Evolutionary conservation across 495 filamentous ascomycete species (phyloP), one percentile per base, ranked within the genome.

Genomic region (Aspergillus haitiensis): DNA sequence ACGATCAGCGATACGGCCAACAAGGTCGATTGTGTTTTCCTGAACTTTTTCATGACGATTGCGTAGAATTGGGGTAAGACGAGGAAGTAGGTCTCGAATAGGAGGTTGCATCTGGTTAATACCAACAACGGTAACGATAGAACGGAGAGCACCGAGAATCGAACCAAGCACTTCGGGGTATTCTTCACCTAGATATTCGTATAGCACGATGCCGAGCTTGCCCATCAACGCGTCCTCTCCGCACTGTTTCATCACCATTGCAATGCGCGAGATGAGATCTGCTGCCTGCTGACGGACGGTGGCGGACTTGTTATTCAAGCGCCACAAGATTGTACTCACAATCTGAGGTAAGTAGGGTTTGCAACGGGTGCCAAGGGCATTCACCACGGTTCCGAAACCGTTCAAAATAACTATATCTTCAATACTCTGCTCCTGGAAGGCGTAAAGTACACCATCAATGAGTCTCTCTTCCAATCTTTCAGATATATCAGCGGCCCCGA

Each of bases 1-100:
- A 64, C 95, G 89, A 72, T 99, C 95, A 42, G 95, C 95, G 65
- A 98, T 98, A 81, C 95, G 94, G 63, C 95, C 95, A 46, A 99
- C 94, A 5, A 99, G 81, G 70, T 99, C 95, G 67, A 99, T 98
- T n/a, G 94, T 97, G 74, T 99, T 99, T 65, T 99, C 95, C 72
- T 99, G 95, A 42, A 99, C 95, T 75, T 99, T 99, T 72, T 99
- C 95, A 80, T 99, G 95, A 49, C 95, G 90, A 76, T 99, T 99
- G 55, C 95, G 91, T 48, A 99, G 81, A 68, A 98, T 98, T 13
- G 94, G 94, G 1, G 94, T 98, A 21, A 99, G 85, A 32, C 95
- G 91, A 9, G 95, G 95, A 5, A 99, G 85, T 7, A 99, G 84
- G 68, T 99, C 95, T 62, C 92, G 90, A 72, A 99, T 97, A n/a